Conservation (phyloP, 257 asterid genomes). For the Sherardia arvensis region DNA sequence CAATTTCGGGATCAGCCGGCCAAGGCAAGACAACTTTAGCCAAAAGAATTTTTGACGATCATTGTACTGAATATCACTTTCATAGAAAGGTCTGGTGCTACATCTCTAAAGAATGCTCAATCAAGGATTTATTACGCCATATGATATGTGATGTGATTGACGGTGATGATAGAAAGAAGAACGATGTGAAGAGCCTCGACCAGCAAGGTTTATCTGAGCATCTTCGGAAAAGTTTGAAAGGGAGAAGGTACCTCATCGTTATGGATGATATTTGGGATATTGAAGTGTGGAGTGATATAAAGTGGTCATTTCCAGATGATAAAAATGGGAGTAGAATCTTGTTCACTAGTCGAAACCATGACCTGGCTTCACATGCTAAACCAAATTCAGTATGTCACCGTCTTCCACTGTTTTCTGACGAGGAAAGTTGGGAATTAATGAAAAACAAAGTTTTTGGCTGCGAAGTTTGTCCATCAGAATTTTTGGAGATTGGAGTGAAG, state of each 20-base stretch:
- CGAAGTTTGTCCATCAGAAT: neutral
- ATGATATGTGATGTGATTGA: neutral
- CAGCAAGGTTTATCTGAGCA: neutral
- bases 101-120: neutral
- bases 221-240: neutral
- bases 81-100: neutral
- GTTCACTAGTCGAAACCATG: constrained; percentile 1
- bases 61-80: neutral
- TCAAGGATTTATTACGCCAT: neutral
- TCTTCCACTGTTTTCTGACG: neutral
- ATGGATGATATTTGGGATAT: constrained; percentile 3
- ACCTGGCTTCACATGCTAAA: neutral
- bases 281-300: neutral
- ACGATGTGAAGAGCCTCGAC: neutral
- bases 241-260: neutral
- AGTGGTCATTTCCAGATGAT: neutral
- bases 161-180: neutral
- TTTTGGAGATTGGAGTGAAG: neutral
- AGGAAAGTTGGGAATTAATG: constrained; percentile 1
- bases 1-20: constrained; percentile 2
- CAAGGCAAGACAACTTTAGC: constrained; percentile 3
- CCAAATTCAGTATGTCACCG: neutral
- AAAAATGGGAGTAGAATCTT: neutral
- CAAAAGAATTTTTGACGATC: neutral
- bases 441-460: neutral